Evolutionary conservation across 345 rosid genomes (phyloP).

Genomic region (Conringia planisiliqua): DNA sequence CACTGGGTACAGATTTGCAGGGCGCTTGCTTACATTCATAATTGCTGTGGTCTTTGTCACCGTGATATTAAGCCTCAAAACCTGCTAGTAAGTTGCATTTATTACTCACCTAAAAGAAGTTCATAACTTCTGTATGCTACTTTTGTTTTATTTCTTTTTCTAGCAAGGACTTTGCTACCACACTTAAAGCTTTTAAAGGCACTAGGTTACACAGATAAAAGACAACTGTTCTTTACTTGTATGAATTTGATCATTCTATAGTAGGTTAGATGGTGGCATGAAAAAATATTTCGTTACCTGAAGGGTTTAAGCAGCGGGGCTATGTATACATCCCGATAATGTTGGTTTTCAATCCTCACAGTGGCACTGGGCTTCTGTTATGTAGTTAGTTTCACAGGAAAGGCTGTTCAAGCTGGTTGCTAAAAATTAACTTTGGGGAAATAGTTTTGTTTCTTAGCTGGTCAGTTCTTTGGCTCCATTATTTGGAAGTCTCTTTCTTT

Average conservation of each 20-base stretch:
- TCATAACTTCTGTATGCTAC: neutral
- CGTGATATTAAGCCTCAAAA: constrained; percentile 91
- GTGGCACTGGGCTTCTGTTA: neutral
- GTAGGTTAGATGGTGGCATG: neutral
- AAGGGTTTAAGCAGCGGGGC: neutral
- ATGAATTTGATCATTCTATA: neutral
- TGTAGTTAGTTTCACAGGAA: neutral
- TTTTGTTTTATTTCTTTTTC: neutral
- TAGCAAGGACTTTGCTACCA: neutral
- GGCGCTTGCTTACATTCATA: constrained; percentile 80
- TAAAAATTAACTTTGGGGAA: too few species aligned
- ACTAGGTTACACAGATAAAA: neutral
- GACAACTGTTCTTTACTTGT: neutral
- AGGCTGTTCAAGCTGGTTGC: too few species aligned
- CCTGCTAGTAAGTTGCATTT: constrained; percentile 51
- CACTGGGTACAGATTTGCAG: constrained; percentile 66
- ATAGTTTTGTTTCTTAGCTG: neutral
- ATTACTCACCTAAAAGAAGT: neutral
- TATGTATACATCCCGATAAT: neutral
- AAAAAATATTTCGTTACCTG: neutral
- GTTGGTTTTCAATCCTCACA: neutral
- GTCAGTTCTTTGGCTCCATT: neutral
- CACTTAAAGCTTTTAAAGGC: neutral
- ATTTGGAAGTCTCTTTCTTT: neutral
- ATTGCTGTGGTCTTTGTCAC: constrained; percentile 76